These are phyloP conservation scores for Aphanoascus verrucosus DNA, from an alignment of 2,329 filamentous ascomycete genomes.

Conservation along the genomic window DNA sequence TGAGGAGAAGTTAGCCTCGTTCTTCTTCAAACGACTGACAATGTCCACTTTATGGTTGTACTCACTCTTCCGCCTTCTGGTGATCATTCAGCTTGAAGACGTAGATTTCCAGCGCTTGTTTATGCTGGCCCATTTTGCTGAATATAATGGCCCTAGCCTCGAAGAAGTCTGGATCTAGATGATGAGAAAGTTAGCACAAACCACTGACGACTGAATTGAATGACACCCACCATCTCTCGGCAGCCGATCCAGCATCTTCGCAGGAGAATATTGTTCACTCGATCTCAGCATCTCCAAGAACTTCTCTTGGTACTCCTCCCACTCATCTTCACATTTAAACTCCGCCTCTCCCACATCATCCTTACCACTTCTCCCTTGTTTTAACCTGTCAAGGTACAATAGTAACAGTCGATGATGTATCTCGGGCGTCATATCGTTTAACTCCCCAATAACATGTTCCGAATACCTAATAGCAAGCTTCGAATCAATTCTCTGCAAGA, in stretches of 20 bases:
- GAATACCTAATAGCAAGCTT: slow-evolving; percentile 70
- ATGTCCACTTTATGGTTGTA: background rate
- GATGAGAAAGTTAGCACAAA: background rate
- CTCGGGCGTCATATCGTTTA: slow-evolving; percentile 72
- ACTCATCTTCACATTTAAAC: slow-evolving; percentile 35
- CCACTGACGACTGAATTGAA: slow-evolving; percentile 5
- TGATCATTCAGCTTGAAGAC: slow-evolving; percentile 88
- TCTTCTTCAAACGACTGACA: slow-evolving; percentile 24
- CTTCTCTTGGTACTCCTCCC: slow-evolving; percentile 51
- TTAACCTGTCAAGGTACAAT: slow-evolving; percentile 52
- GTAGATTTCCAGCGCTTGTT: slow-evolving; percentile 92
- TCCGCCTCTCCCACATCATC: slow-evolving; percentile 25
- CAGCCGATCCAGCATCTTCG: slow-evolving; percentile 64
- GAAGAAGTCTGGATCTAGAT: slow-evolving; percentile 72
- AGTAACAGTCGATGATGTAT: slow-evolving; percentile 78
- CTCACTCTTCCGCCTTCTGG: slow-evolving; percentile 79
- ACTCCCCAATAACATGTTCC: slow-evolving; percentile 79
- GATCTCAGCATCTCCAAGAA: slow-evolving; percentile 64
- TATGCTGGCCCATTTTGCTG: slow-evolving; percentile 90
- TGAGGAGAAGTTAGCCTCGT: slow-evolving; percentile 24
- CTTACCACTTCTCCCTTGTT: slow-evolving; percentile 31
- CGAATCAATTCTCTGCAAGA: slow-evolving; percentile 58
- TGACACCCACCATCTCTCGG: slow-evolving; percentile 59
- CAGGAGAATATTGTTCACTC: slow-evolving; percentile 70
- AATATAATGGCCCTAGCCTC: slow-evolving; percentile 84